Conservation (phyloP, 2,329 filamentous ascomycete species). For the Fusarium goolgardi region DNA sequence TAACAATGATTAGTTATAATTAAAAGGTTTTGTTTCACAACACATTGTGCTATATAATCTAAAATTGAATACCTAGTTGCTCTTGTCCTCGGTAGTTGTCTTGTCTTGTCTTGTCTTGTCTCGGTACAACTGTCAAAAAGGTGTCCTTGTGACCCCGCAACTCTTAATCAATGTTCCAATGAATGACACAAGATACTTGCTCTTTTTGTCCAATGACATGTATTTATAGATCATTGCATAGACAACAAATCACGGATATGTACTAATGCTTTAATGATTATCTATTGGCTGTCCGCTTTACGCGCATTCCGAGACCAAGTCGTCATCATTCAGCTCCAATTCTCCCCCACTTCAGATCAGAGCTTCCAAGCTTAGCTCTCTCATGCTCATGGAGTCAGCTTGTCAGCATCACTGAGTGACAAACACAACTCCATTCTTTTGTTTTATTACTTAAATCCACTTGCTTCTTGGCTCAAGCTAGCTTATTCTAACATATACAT, state of each 20-base stretch:
- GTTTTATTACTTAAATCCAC: slow-evolving; percentile 19
- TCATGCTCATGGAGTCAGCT: slow-evolving; percentile 32
- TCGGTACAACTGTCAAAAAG: neutral
- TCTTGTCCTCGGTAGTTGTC: neutral
- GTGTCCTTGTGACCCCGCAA: slow-evolving; percentile 12
- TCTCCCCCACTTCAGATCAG: slow-evolving; percentile 2
- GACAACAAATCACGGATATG: neutral
- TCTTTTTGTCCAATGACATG: slow-evolving; percentile 8
- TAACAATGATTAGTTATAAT: neutral
- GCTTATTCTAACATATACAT: neutral
- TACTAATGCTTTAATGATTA: no score
- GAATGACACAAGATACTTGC: slow-evolving; percentile 4
- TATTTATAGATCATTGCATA: slow-evolving; percentile 16
- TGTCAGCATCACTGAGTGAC: slow-evolving; percentile 29
- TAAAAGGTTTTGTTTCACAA: neutral
- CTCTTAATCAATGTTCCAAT: slow-evolving; percentile 13
- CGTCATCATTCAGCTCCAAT: slow-evolving; percentile 32
- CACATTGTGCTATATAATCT: neutral
- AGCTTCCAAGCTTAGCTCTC: slow-evolving; percentile 30
- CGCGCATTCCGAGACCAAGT: slow-evolving; percentile 6
- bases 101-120: neutral
- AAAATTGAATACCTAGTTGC: neutral
- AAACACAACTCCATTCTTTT: slow-evolving; percentile 14
- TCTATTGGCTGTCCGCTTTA: slow-evolving; percentile 25
- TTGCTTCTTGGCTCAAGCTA: slow-evolving; percentile 20